Evolutionary conservation across 2,329 filamentous ascomycete genomes (phyloP), one percentile per base, ranked within the genome.

Genomic region (Zymoseptoria passerinii): DNA sequence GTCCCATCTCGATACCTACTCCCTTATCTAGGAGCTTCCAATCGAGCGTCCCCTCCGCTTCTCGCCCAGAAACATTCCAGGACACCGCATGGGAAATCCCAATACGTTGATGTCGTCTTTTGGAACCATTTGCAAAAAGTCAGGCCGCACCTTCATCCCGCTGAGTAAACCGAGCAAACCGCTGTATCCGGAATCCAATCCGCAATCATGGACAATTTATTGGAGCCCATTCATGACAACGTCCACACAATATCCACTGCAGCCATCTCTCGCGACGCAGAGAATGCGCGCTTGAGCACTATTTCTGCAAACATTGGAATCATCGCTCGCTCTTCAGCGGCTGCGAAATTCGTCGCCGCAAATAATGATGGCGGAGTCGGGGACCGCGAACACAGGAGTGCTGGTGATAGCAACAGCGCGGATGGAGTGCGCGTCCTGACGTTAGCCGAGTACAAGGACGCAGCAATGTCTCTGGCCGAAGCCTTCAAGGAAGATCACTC

Each of bases 401-500:
- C 35, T 44, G 7, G 35, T 13, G 35, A 13, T 44, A n/a, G 35
- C 35, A 44, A 13, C 35, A 59, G 66, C 54, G 78, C 80, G 61
- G 76, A 80, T 64, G 74, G 77, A 54, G 81, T 90, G 66, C 87
- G 88, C 62, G 72, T 81, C 60, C 77, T 92, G 63, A 77, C 77
- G 62, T 80, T 86, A 68, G 76, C 80, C 58, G 88, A 92, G 75
- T 87, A 84, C 76, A 84, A 85, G 70, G 81, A 84, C 70, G 89
- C 88, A 29, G 88, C 85, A 27, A 76, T 81, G 40, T 85, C 86
- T 68, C 81, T 95, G 65, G 86, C 89, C 52, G 84, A 90, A 71
- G 86, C 89, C 63, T 94, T 95, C 76, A 85, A 82, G 58, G 78
- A 84, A 61, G 89, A 94, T 72, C 83, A 88, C 59, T 81, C 90